These are phyloP conservation scores for Kurtzmaniella quercitrusa DNA, from an alignment of 1,139 yeast species.

Conservation along the genomic window DNA sequence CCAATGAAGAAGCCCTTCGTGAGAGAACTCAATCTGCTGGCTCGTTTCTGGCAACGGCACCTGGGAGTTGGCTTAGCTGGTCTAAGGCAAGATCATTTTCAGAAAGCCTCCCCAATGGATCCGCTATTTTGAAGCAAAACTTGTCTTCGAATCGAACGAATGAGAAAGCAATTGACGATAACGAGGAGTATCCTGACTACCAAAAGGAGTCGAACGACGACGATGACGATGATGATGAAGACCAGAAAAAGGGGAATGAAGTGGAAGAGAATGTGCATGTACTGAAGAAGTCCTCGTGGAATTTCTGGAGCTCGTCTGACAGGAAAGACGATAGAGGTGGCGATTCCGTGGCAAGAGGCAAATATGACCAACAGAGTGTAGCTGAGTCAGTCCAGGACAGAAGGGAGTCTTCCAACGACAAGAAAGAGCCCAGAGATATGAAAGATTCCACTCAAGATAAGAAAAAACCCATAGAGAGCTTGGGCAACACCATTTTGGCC, in stretches of 20 bases:
- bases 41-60: background rate
- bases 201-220: conserved; percentile 8
- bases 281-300: conserved; percentile 32
- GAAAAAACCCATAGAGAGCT: conserved; percentile 8
- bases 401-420: background rate
- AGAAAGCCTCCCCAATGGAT: background rate
- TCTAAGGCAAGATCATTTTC: conserved; percentile 4
- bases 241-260: conserved; percentile 29
- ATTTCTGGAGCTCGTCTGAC: conserved; percentile 27
- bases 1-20: background rate
- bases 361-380: conserved; percentile 1
- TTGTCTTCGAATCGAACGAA: background rate
- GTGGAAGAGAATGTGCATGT: conserved; percentile 27
- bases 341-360: conserved; percentile 3
- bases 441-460: conserved; percentile 3
- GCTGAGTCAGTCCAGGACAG: background rate
- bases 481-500: conserved; percentile 31
- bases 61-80: conserved; percentile 5
- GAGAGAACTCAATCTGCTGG: background rate
- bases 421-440: conserved; percentile 10
- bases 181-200: conserved; percentile 4
- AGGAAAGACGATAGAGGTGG: conserved; percentile 7
- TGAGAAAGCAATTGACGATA: conserved; percentile 5
- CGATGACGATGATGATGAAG: conserved; percentile 17
- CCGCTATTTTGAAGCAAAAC: background rate